Conservation (phyloP, 768 basidiomycete genomes). For the Suillus ampliporus region DNA sequence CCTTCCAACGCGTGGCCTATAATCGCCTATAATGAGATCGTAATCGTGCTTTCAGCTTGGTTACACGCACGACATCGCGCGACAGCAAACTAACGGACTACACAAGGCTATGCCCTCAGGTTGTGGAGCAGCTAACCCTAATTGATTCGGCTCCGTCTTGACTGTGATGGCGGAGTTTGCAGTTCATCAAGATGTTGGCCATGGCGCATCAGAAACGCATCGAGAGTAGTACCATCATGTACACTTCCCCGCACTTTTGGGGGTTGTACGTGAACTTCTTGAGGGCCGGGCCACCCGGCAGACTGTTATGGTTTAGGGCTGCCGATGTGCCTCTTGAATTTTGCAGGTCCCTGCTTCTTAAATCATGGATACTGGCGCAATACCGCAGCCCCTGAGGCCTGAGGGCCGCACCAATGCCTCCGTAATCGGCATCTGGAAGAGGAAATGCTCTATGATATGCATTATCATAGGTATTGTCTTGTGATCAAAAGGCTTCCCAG, state of each 20-base stretch:
- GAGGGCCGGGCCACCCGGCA: not conserved
- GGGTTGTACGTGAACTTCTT: not conserved
- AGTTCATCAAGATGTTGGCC: not conserved
- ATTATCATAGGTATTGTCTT: not conserved
- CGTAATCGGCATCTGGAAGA: slow-evolving; percentile 1
- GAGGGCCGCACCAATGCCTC: not conserved
- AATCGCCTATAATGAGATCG: not conserved
- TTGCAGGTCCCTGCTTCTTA: not conserved
- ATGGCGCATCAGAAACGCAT: slow-evolving; percentile 7
- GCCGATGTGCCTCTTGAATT: not conserved
- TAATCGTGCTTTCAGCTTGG: not conserved
- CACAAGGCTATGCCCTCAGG: slow-evolving; percentile 6
- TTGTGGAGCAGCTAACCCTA: not conserved
- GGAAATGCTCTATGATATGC: not conserved
- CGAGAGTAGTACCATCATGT: not conserved
- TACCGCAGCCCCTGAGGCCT: not conserved
- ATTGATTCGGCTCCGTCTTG: not conserved
- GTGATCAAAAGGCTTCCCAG: not conserved
- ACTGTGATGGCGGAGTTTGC: not conserved
- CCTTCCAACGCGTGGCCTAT: slow-evolving; percentile 1
- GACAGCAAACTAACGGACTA: not conserved
- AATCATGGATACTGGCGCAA: no score
- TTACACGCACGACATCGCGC: not conserved
- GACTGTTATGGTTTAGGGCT: not conserved
- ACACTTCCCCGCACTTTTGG: slow-evolving; percentile 7